Base-by-base conservation (phyloP, 2,329 filamentous ascomycete genomes). In the Penicillium capsulatum region DNA sequence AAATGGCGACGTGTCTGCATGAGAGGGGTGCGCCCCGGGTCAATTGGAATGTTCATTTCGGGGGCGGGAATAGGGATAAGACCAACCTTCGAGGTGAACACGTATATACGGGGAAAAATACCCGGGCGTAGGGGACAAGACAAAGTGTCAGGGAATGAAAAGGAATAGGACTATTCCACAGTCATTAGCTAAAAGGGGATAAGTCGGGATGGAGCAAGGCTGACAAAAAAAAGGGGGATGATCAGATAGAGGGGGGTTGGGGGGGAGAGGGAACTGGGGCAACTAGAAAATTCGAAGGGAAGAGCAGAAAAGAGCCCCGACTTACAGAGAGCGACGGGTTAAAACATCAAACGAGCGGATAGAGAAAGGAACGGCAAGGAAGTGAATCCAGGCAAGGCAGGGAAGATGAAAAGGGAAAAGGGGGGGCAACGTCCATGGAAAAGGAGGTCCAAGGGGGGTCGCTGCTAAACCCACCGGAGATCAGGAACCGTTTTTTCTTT, bases 291-390 rank as follows among this genome's bases (percentile, higher is more conserved):
- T 35, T 44, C n/a, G 36, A 38, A 20, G 31, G 36, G 38, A 35
- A 38, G 42, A 50, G 44, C 48, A 51, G 51, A 41, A 42, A 46
- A 45, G 44, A 40, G 45, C 39, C 36, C 20, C 36, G 40, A 43
- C 31, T 37, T 41, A 38, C 44, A 39, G 52, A 34, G 36, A 38
- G 45, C 19, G 48, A 47, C 35, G 30, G 45, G 27, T 42, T 42
- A 43, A 44, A 44, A 38, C 45, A 67, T 71, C 78, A 47, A 65
- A 84, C 45, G 42, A 48, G 37, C 33, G 55, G 64, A 0, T 59
- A n/a, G 26, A 64, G 53, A 11, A 62, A 62, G 35, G 69, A 50
- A 52, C 48, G 50, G 48, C 38, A 51, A 54, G 47, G 51, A 45
- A 44, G 26, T 28, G 26, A 28, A 28, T 6, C 6, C 26, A 28